Base-by-base conservation (phyloP, 768 basidiomycete genomes). In the Rhodocollybia butyracea region DNA sequence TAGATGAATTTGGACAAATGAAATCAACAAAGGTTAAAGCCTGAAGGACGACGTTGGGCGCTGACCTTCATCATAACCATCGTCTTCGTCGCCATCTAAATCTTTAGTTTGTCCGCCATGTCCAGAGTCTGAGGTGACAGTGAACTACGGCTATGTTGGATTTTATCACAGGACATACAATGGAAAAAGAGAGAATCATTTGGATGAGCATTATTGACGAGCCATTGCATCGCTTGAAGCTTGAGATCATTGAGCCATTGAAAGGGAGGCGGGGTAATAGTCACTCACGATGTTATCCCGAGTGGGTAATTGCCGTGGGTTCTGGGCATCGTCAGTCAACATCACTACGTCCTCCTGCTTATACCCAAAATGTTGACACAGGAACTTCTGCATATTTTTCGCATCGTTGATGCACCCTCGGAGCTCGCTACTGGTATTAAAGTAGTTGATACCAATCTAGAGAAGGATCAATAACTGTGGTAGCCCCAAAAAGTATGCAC, bases 51-150 rank as follows among this genome's bases (percentile, higher is more conserved):
- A n/a, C n/a, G 15, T 2, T 4, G 34, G 48, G 40, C 11, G 45
- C 66, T 51, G 34, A 83, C 87, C 85, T 81, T 94, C 91, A 61
- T 94, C 91, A 60, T 71, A 83, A 12, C 94, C 94, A 66, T 94
- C 93, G 0, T 70, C 82, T 70, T 95, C 91, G 61, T 94, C 91
- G 1, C 91, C 91, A 60, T 92, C 84, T 2, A 71, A 31, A 68
- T 97, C 96, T 58, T 88, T 79, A 0, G 88, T 88, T 70, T 94
- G 94, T 13, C 93, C 94, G 34, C 96, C 96, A 60, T 98, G 96
- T 13, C 95, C 95, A 5, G 94, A 96, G 68, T 92, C 91, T 91
- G 45, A 40, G 26, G n/a, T 11, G 12, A 1, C 19, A 51, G 22
- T 46, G 38, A 40, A 21, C 27, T n/a, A 32, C 15, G 17, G 27